phyloP scores from a whole-genome alignment of 2,329 filamentous ascomycete genomes.

The Cercospora sojina region DNA sequence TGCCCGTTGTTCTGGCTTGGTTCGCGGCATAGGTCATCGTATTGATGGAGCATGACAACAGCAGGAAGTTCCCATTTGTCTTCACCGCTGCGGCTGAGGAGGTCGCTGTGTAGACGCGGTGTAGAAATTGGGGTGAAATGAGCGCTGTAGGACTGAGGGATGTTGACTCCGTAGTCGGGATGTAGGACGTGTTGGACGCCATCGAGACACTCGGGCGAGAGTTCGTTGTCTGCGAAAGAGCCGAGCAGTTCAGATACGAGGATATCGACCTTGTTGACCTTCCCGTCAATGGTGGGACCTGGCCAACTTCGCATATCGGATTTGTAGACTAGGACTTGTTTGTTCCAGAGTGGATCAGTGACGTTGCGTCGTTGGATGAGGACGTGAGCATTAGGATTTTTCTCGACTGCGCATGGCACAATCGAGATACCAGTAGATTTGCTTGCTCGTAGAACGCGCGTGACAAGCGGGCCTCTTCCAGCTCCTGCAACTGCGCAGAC shows the following conservation, averaged over 20 bases:
- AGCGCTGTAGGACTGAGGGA: constrained; percentile 89
- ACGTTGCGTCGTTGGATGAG: constrained; percentile 84
- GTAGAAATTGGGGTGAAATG: constrained; percentile 90
- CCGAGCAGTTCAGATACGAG: constrained; percentile 90
- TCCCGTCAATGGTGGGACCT: constrained; percentile 62
- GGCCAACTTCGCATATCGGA: constrained; percentile 98
- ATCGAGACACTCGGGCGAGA: constrained; percentile 94
- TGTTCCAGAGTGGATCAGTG: constrained; percentile 66
- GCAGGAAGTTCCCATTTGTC: constrained; percentile 87
- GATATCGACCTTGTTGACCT: constrained; percentile 76
- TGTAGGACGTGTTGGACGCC: constrained; percentile 90
- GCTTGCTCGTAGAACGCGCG: constrained; percentile 79
- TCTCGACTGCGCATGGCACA: constrained; percentile 89
- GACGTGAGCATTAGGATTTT: constrained; percentile 97
- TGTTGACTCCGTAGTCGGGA: constrained; percentile 80
- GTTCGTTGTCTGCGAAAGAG: constrained; percentile 94
- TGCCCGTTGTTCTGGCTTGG: background rate
- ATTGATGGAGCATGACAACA: constrained; percentile 86
- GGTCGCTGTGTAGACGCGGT: constrained; percentile 80
- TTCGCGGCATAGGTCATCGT: constrained; percentile 71
- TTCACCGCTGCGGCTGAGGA: constrained; percentile 60
- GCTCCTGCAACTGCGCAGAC: constrained; percentile 91
- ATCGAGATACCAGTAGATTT: constrained; percentile 72
- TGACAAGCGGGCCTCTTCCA: constrained; percentile 87
- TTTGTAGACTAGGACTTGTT: constrained; percentile 81